Evolutionary conservation across 169 alveolate genomes (phyloP).

Genomic region (Eimeria praecox): DNA sequence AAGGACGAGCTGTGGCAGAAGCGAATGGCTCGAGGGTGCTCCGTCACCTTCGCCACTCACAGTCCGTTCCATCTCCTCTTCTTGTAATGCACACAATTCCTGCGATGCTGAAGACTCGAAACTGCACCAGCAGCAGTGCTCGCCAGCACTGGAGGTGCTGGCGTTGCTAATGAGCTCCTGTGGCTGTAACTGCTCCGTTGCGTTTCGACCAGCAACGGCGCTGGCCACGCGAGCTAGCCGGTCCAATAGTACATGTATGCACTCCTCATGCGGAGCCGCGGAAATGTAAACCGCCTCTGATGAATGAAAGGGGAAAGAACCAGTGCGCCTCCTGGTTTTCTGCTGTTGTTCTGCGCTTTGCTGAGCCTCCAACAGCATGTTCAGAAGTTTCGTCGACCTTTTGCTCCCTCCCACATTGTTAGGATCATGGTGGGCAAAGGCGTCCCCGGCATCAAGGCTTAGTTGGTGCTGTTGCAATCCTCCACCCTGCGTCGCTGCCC

Average conservation of each 20-base stretch:
- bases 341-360: slow-evolving; percentile 14
- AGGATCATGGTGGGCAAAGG: neutral
- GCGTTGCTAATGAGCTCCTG: neutral
- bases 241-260: slow-evolving; percentile 16
- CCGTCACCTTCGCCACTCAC: slow-evolving; percentile 20
- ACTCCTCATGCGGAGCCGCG: slow-evolving; percentile 40
- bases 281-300: slow-evolving; percentile 41
- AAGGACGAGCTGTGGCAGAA: slow-evolving; percentile 70
- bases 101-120: slow-evolving; percentile 37
- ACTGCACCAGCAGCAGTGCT: slow-evolving; percentile 44
- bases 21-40: slow-evolving; percentile 25
- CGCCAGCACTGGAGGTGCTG: slow-evolving; percentile 5
- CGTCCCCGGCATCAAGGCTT: neutral
- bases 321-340: neutral
- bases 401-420: neutral
- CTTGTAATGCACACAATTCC: slow-evolving; percentile 21
- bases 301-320: slow-evolving; percentile 6
- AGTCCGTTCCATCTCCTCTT: neutral
- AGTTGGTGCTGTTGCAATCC: slow-evolving; percentile 4
- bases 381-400: slow-evolving; percentile 15
- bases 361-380: slow-evolving; percentile 62
- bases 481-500: slow-evolving; percentile 33
- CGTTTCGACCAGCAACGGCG: slow-evolving; percentile 11
- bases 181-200: neutral
- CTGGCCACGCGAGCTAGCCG: slow-evolving; percentile 27